phyloP scores from a whole-genome alignment of 768 basidiomycete species.

The Collybia mongolica region DNA sequence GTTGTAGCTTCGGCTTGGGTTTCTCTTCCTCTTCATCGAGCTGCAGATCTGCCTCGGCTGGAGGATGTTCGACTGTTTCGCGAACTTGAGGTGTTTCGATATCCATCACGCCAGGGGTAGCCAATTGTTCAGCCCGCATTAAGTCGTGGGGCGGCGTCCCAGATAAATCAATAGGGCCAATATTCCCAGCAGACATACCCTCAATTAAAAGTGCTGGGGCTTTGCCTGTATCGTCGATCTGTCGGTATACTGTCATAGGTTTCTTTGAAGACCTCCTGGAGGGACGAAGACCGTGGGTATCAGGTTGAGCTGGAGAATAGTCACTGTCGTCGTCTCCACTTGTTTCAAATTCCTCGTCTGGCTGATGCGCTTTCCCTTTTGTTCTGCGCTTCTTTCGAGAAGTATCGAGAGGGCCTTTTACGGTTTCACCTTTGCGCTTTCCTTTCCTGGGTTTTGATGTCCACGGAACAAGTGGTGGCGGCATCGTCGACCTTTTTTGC shows the following conservation, averaged over 20 bases:
- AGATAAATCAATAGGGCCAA: too few species aligned
- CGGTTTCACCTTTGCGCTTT: slow-evolving; percentile 16
- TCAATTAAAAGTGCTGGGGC: slow-evolving; percentile 14
- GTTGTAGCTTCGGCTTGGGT: slow-evolving; percentile 64
- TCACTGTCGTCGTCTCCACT: slow-evolving; percentile 16
- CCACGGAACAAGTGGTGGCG: slow-evolving; percentile 17
- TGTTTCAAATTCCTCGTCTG: slow-evolving; percentile 19
- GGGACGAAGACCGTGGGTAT: background rate
- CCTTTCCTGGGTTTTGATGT: slow-evolving; percentile 16
- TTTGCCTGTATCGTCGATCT: slow-evolving; percentile 19
- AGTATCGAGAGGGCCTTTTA: slow-evolving; percentile 2
- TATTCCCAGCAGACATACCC: background rate
- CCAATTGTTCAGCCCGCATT: too few species aligned
- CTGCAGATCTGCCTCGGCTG: slow-evolving; percentile 36
- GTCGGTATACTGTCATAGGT: background rate
- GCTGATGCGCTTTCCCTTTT: slow-evolving; percentile 23
- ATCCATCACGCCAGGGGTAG: slow-evolving; percentile 13
- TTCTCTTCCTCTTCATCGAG: slow-evolving; percentile 65
- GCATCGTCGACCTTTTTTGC: slow-evolving; percentile 17
- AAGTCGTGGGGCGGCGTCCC: too few species aligned
- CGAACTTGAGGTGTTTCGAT: slow-evolving; percentile 5
- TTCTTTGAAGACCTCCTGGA: slow-evolving; percentile 6
- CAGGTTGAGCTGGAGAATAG: slow-evolving; percentile 2
- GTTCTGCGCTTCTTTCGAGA: slow-evolving; percentile 36
- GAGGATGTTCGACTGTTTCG: slow-evolving; percentile 6